Percentiles rank a stretch among this genome's conserved stretches.
Evolutionary conservation across 441 rosid genomes (phyloP).

Genomic region (Pelargonium hybrid): DNA sequence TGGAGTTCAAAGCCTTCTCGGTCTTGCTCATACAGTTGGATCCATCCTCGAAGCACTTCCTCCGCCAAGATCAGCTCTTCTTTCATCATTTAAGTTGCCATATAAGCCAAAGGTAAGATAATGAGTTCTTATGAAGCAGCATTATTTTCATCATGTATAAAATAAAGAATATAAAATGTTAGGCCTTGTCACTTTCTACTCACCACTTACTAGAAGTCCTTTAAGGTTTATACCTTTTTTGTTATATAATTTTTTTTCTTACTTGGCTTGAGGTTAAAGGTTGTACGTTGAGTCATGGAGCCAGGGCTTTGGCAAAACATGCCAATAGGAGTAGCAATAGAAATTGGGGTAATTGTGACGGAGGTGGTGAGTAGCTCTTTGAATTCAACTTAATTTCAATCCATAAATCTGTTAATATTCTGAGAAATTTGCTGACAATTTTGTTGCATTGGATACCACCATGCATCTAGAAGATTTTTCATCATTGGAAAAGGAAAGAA

Average conservation of each 20-base stretch:
- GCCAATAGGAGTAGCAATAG: conserved; percentile 38
- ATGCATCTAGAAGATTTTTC: neutral
- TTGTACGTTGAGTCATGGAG: conserved; percentile 55
- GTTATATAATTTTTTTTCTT: neutral
- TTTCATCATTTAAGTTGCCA: conserved; percentile 50
- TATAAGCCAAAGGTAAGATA: conserved; percentile 50
- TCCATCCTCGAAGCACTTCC: conserved; percentile 49
- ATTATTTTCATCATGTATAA: neutral
- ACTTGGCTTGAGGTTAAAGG: conserved; percentile 45
- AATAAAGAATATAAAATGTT: neutral
- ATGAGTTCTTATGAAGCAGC: conserved; percentile 6
- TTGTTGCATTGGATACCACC: neutral
- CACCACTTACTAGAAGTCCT: neutral
- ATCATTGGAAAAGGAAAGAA: neutral
- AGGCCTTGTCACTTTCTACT: neutral
- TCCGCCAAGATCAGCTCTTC: conserved; percentile 48
- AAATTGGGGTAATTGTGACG: conserved; percentile 53
- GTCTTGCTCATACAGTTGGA: conserved; percentile 50
- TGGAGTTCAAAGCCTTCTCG: conserved; percentile 46
- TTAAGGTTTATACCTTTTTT: neutral
- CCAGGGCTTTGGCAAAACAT: conserved; percentile 75
- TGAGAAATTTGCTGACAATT: neutral
- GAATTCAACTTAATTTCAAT: neutral
- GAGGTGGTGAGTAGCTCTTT: conserved; percentile 41
- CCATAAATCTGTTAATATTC: neutral